phyloP scores from a whole-genome alignment of 495 filamentous ascomycete genomes.

The Aspergillus sclerotioniger region DNA sequence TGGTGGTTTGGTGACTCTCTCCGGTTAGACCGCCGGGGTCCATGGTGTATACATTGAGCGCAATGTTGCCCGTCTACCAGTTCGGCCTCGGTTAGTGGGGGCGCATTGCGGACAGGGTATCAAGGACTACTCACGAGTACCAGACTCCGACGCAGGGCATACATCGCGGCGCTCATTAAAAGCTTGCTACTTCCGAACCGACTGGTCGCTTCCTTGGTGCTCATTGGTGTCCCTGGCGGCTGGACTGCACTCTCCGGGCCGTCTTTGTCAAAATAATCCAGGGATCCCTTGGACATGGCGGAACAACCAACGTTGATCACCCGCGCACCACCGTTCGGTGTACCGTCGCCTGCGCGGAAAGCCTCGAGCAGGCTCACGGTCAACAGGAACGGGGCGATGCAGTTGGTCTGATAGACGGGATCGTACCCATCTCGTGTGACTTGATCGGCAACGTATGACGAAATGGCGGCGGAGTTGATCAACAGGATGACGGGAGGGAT shows the following conservation, averaged over 20 bases:
- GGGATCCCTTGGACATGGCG: slow-evolving; percentile 31
- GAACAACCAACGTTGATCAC: slow-evolving; percentile 44
- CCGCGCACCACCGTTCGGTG: slow-evolving; percentile 32
- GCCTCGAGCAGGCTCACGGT: slow-evolving; percentile 42
- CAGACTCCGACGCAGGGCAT: slow-evolving; percentile 42
- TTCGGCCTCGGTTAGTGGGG: slow-evolving; percentile 4
- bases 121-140: slow-evolving; percentile 30
- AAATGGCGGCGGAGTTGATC: slow-evolving; percentile 39
- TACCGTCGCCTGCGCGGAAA: slow-evolving; percentile 39
- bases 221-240: slow-evolving; percentile 27
- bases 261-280: slow-evolving; percentile 37
- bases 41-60: slow-evolving; percentile 41
- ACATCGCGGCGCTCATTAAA: slow-evolving; percentile 39
- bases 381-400: slow-evolving; percentile 39
- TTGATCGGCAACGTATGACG: slow-evolving; percentile 36
- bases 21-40: slow-evolving; percentile 41
- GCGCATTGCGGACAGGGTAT: neutral
- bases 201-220: slow-evolving; percentile 32
- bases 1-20: slow-evolving; percentile 26
- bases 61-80: slow-evolving; percentile 34
- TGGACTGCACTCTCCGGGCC: slow-evolving; percentile 17
- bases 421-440: slow-evolving; percentile 40
- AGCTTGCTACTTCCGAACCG: slow-evolving; percentile 45
- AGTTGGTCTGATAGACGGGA: slow-evolving; percentile 44
- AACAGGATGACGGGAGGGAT: slow-evolving; percentile 38